Evolutionary conservation across 129 eudicot genomes (phyloP).

Genomic region (Centaurea solstitialis): DNA sequence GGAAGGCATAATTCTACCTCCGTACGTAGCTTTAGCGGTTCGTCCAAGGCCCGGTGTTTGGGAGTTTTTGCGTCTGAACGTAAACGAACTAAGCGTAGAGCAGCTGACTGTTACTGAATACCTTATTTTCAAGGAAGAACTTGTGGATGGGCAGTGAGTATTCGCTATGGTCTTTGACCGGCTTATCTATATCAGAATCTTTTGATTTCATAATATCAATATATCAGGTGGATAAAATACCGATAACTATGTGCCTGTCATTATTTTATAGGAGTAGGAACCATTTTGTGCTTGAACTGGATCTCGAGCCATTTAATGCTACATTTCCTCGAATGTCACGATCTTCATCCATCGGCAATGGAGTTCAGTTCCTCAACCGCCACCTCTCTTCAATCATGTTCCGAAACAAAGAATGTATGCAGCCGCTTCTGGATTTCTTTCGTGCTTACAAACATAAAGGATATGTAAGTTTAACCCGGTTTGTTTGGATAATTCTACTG

Average conservation of each 20-base stretch:
- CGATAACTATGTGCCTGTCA: neutral
- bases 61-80: constrained; percentile 90
- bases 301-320: constrained; percentile 94
- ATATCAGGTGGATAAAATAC: neutral
- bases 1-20: constrained; percentile 98
- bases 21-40: constrained; percentile 85
- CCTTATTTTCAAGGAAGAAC: constrained; percentile 84
- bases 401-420: constrained; percentile 84
- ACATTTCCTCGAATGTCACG: constrained; percentile 89
- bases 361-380: constrained; percentile 95
- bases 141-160: constrained; percentile 72
- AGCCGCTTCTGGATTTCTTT: constrained; percentile 90
- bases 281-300: constrained; percentile 74
- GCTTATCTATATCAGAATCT: neutral
- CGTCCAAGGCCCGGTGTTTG: constrained; percentile 99
- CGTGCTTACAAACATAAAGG: constrained; percentile 87
- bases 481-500: neutral
- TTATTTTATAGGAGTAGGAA: constrained; percentile 41
- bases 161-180: neutral
- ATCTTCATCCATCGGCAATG: constrained; percentile 94
- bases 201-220: neutral
- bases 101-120: constrained; percentile 74
- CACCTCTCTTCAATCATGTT: constrained; percentile 98
- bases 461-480: constrained; percentile 47
- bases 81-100: constrained; percentile 83